Evolutionary conservation across 176 grass and related monocot genomes (phyloP).

Genomic region (Carex myosuroides): DNA sequence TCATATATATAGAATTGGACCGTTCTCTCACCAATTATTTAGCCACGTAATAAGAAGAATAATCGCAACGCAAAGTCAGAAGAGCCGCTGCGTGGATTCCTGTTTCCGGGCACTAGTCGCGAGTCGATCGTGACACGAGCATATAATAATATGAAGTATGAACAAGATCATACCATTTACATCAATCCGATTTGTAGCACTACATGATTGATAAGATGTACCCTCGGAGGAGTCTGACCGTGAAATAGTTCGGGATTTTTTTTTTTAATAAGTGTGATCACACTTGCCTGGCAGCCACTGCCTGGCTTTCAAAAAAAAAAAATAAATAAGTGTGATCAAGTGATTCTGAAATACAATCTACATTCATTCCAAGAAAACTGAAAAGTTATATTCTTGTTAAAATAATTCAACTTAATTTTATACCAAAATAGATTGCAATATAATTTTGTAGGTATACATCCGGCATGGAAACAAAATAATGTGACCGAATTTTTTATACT

Average conservation of each 20-base stretch:
- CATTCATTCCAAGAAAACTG: too few species aligned
- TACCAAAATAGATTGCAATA: too few species aligned
- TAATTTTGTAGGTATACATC: too few species aligned
- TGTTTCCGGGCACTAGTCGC: background rate
- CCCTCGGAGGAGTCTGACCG: background rate
- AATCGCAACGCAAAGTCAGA: too few species aligned
- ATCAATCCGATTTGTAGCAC: background rate
- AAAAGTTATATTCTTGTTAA: background rate
- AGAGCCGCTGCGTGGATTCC: background rate
- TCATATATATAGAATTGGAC: too few species aligned
- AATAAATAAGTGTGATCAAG: background rate
- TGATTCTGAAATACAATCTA: too few species aligned
- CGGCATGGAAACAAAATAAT: too few species aligned
- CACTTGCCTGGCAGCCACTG: too few species aligned
- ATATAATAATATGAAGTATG: conserved; percentile 11
- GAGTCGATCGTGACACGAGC: background rate
- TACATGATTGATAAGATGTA: background rate
- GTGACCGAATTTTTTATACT: too few species aligned
- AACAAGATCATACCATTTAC: conserved; percentile 12
- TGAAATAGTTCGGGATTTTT: background rate
- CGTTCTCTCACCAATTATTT: too few species aligned
- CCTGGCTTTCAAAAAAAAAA: too few species aligned
- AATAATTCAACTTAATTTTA: background rate
- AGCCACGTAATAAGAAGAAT: too few species aligned
- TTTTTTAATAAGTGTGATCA: background rate